Evolutionary conservation across 192 early-diverging fungal species (phyloP).

Genomic region (Rhizophagus sp.): DNA sequence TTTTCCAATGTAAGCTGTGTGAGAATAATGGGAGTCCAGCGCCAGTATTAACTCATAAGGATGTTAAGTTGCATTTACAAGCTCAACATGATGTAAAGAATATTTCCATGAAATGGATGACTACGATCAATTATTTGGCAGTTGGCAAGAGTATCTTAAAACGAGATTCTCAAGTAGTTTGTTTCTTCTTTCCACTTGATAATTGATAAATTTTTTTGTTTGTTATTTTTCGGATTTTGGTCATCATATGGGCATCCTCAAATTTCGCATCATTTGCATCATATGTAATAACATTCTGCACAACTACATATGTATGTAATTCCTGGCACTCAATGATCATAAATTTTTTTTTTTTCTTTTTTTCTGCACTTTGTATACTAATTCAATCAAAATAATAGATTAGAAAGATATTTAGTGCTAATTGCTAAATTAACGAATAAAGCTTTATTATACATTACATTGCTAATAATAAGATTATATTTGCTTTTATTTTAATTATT

Average conservation of each 20-base stretch:
- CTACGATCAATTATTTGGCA: not conserved
- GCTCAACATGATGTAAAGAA: not conserved
- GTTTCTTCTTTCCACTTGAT: constrained; percentile 13
- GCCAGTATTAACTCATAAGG: too few species aligned
- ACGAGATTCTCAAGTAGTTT: not conserved
- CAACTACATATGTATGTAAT: too few species aligned
- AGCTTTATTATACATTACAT: too few species aligned
- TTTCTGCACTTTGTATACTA: too few species aligned
- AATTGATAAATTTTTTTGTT: not conserved
- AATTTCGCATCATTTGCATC: too few species aligned
- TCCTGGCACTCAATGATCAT: not conserved
- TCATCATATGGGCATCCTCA: too few species aligned
- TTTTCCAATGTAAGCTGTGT: not conserved
- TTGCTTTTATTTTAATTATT: not conserved
- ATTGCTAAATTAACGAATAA: too few species aligned
- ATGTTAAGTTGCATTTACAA: not conserved
- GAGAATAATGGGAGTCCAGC: not conserved
- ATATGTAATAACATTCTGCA: too few species aligned
- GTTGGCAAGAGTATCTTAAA: not conserved
- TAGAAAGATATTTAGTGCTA: too few species aligned
- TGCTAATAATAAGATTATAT: too few species aligned
- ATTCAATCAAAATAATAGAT: too few species aligned
- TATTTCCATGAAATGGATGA: not conserved
- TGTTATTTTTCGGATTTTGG: not conserved
- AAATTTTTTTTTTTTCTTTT: too few species aligned